Evolutionary conservation across 2,329 filamentous ascomycete genomes (phyloP).

Genomic region (Alternaria incomplexa): DNA sequence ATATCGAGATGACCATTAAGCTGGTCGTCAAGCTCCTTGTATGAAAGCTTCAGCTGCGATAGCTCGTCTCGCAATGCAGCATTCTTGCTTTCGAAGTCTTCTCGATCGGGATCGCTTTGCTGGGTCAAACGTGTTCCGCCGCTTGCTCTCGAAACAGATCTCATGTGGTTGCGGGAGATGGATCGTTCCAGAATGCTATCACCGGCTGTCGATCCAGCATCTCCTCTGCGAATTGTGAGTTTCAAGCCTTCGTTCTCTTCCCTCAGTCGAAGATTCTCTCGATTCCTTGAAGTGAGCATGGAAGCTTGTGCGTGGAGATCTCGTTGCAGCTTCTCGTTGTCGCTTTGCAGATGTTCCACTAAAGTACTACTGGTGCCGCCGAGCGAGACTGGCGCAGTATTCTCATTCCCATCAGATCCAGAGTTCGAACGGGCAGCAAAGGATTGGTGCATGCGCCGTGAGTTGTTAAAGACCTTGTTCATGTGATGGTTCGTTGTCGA

Average conservation of each 20-base stretch:
- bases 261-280: conserved; percentile 92
- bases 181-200: conserved; percentile 96
- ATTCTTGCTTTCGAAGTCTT: conserved; percentile 84
- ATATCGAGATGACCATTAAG: conserved; percentile 81
- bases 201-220: conserved; percentile 66
- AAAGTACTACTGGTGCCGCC: conserved; percentile 66
- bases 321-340: conserved; percentile 88
- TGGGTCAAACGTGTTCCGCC: conserved; percentile 61
- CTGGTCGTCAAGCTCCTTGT: conserved; percentile 85
- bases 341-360: conserved; percentile 87
- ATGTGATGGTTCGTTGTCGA: conserved; percentile 46
- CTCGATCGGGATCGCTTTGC: conserved; percentile 70
- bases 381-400: conserved; percentile 28
- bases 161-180: conserved; percentile 78
- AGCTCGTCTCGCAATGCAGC: conserved; percentile 85
- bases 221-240: conserved; percentile 78
- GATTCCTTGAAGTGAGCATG: conserved; percentile 94
- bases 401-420: conserved; percentile 49
- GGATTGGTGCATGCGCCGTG: conserved; percentile 48
- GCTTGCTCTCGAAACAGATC: conserved; percentile 77
- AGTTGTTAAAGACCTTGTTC: conserved; percentile 47
- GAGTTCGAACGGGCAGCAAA: conserved; percentile 47
- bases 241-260: conserved; percentile 98
- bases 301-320: conserved; percentile 96
- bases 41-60: conserved; percentile 84